These are phyloP conservation scores for Neoarthrinium moseri DNA, from an alignment of 2,329 filamentous ascomycete genomes.

Conservation along the genomic window DNA sequence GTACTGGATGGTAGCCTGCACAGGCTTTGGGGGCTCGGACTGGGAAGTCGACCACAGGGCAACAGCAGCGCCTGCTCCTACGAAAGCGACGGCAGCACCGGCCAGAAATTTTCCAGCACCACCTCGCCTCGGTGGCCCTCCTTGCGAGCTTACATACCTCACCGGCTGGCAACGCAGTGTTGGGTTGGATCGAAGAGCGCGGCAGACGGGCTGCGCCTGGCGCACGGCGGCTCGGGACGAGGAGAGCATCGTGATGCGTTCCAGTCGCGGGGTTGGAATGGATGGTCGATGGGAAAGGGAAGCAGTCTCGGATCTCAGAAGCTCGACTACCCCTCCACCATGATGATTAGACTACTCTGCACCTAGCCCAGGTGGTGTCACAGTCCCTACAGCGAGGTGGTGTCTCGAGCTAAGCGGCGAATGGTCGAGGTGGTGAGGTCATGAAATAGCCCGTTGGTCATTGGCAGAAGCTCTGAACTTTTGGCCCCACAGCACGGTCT, in stretches of 20 bases:
- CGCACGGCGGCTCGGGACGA: conserved; percentile 18
- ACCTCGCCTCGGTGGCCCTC: conserved; percentile 11
- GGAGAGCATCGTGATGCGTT: too few relatives aligned
- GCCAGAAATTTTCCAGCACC: conserved; percentile 17
- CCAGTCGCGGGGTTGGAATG: too few relatives aligned
- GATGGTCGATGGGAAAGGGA: too few relatives aligned
- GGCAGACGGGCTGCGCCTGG: conserved; percentile 16
- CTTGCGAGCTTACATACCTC: conserved; percentile 20
- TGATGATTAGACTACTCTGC: too few relatives aligned
- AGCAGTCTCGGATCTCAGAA: too few relatives aligned
- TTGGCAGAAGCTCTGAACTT: conserved; percentile 10
- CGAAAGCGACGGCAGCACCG: conserved; percentile 20
- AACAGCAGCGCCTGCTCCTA: conserved; percentile 22
- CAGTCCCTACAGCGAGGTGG: conserved; percentile 12
- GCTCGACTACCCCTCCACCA: not conserved
- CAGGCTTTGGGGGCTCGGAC: conserved; percentile 20
- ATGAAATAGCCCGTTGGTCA: conserved; percentile 9
- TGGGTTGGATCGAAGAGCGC: conserved; percentile 6
- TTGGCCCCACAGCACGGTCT: not conserved
- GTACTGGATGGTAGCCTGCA: conserved; percentile 59
- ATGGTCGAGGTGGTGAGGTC: conserved; percentile 11
- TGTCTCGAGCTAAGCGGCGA: conserved; percentile 2
- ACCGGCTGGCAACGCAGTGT: conserved; percentile 14
- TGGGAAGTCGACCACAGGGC: conserved; percentile 18
- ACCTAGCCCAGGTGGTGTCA: too few relatives aligned